phyloP scores from a whole-genome alignment of 73 alveolate genomes.

The Paraurostyla sp. region DNA sequence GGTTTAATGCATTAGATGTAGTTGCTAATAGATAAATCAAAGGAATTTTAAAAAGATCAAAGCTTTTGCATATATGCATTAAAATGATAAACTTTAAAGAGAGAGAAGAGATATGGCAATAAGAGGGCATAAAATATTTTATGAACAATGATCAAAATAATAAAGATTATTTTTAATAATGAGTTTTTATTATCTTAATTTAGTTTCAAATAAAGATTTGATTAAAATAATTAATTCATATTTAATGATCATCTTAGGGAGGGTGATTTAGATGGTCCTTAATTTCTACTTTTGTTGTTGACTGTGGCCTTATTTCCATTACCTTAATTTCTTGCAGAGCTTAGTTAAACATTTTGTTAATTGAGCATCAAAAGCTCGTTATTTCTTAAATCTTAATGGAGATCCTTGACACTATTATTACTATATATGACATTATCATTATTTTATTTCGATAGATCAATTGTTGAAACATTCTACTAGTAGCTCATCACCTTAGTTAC shows the following conservation, averaged over 20 bases:
- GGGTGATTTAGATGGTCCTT: constrained; percentile 24
- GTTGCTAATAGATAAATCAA: not conserved
- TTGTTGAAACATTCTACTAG: too few relatives aligned
- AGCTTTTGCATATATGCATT: not conserved
- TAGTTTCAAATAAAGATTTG: not conserved
- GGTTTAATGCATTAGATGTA: constrained; percentile 7
- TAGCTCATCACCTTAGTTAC: too few relatives aligned
- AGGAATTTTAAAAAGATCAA: constrained; percentile 3
- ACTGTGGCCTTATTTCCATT: too few relatives aligned
- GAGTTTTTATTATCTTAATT: too few relatives aligned
- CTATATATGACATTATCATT: too few relatives aligned
- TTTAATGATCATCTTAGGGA: not conserved
- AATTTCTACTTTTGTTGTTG: not conserved
- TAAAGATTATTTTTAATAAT: not conserved
- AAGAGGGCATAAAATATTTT: constrained; percentile 8
- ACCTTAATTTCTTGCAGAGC: constrained; percentile 8
- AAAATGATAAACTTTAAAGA: not conserved
- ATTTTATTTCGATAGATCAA: too few relatives aligned
- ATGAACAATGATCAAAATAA: not conserved
- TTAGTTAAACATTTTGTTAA: too few relatives aligned
- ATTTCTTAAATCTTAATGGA: too few relatives aligned
- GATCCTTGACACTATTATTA: too few relatives aligned
- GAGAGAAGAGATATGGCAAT: constrained; percentile 39
- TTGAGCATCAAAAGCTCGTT: too few relatives aligned
- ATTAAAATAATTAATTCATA: not conserved